A percentile compares a stretch with the other conserved stretches of the same genome.
Evolutionary conservation across 768 basidiomycete species (phyloP).

Genomic region (Neoboletus subvelutipes): DNA sequence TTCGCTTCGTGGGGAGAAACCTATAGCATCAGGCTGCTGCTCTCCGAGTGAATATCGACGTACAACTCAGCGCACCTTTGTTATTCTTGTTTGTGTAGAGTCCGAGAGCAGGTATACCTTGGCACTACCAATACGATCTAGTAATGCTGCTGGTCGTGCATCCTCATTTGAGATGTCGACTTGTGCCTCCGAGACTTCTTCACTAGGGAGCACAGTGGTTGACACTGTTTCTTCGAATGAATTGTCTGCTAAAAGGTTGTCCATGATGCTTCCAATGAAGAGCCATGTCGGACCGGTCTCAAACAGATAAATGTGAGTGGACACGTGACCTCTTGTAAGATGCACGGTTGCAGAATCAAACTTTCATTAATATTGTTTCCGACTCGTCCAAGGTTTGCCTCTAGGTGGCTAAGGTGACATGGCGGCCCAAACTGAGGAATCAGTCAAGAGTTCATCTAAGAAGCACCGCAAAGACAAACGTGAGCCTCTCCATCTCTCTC

Average conservation of each 20-base stretch:
- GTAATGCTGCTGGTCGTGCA: slow-evolving; percentile 38
- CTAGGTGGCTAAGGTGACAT: slow-evolving; percentile 9
- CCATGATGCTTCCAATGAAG: slow-evolving; percentile 39
- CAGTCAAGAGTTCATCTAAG: slow-evolving; percentile 77
- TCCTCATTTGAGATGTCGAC: slow-evolving; percentile 33
- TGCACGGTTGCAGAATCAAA: background rate
- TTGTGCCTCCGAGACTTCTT: slow-evolving; percentile 42
- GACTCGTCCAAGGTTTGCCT: background rate
- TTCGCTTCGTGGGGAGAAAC: slow-evolving; percentile 37
- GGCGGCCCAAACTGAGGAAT: slow-evolving; percentile 33
- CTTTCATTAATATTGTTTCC: background rate
- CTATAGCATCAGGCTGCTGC: slow-evolving; percentile 46
- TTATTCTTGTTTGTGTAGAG: slow-evolving; percentile 52
- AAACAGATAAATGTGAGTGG: background rate
- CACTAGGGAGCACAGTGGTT: slow-evolving; percentile 53
- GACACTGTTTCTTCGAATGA: slow-evolving; percentile 32
- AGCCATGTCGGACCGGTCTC: background rate
- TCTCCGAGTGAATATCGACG: slow-evolving; percentile 37
- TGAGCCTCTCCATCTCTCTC: slow-evolving; percentile 40
- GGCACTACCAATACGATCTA: slow-evolving; percentile 65
- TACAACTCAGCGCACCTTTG: slow-evolving; percentile 68
- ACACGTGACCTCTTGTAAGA: slow-evolving; percentile 20
- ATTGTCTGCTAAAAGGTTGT: slow-evolving; percentile 41
- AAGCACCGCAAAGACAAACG: slow-evolving; percentile 93
- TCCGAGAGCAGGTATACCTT: slow-evolving; percentile 82